phyloP scores from a whole-genome alignment of 2,329 filamentous ascomycete species.

The Cladorrhinum sp. region DNA sequence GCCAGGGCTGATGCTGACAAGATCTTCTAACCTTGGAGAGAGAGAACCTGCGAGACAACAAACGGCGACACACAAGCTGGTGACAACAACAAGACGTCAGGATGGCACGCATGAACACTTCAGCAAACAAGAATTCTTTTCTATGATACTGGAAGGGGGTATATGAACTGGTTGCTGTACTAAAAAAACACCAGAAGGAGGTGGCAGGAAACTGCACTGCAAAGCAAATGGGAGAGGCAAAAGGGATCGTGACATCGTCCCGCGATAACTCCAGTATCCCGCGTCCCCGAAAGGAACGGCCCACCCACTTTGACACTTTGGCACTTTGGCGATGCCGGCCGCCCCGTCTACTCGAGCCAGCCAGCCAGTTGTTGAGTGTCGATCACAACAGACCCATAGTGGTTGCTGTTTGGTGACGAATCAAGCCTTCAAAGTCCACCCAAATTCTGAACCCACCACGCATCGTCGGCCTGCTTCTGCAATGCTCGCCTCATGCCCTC shows the following conservation, averaged over 20 bases:
- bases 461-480: conserved; percentile 74
- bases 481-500: conserved; percentile 71
- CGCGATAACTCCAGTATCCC: neutral
- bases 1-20: neutral
- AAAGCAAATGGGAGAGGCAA: neutral
- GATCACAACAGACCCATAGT: neutral
- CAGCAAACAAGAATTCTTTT: neutral
- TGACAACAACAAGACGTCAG: neutral
- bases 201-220: neutral
- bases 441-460: conserved; percentile 68
- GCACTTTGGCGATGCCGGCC: neutral
- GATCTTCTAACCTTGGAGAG: neutral
- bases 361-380: neutral
- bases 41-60: no score
- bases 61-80: no score
- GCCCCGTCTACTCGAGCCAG: neutral
- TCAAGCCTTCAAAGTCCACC: conserved; percentile 31
- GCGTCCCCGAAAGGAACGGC: neutral
- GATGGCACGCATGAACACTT: neutral
- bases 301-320: neutral
- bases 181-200: neutral
- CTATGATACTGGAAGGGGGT: neutral
- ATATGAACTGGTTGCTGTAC: neutral
- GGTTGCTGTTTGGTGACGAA: neutral
- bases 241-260: neutral